phyloP scores from a whole-genome alignment of 1,139 yeast species.

The Yamadazyma atmosphaerica region DNA sequence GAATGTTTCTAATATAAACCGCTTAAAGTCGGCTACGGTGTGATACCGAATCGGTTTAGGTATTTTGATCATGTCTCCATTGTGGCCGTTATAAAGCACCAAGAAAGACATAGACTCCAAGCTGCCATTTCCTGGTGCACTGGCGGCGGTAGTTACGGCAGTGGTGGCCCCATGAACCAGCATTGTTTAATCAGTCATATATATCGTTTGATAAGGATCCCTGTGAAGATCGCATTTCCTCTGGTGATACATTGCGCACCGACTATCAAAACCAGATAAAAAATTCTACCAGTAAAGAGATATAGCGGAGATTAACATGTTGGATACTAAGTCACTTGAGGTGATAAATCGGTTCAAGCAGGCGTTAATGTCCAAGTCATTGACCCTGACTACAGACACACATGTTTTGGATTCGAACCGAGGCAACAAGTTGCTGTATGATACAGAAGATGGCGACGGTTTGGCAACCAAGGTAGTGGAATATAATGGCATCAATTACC shows the following conservation, averaged over 20 bases:
- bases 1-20: constrained; percentile 33
- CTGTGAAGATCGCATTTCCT: background rate
- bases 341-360: constrained; percentile 41
- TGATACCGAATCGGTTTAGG: constrained; percentile 49
- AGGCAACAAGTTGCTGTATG: constrained; percentile 32
- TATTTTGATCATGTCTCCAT: constrained; percentile 32
- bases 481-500: constrained; percentile 40
- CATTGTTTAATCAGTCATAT: constrained; percentile 1
- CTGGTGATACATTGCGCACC: background rate
- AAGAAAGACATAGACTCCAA: constrained; percentile 25
- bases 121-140: background rate
- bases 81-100: constrained; percentile 42
- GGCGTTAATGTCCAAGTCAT: constrained; percentile 25
- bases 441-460: constrained; percentile 22
- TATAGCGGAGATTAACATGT: constrained; percentile 27
- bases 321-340: constrained; percentile 42
- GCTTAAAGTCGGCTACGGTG: constrained; percentile 45
- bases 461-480: constrained; percentile 40
- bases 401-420: constrained; percentile 30
- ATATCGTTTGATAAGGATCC: background rate
- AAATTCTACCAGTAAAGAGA: too few relatives aligned
- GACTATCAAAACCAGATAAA: too few relatives aligned
- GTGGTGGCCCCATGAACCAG: constrained; percentile 1
- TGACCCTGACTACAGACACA: constrained; percentile 11
- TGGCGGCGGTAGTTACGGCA: background rate